phyloP scores from a whole-genome alignment of 768 basidiomycete species.

The Fistulinella prunicolor region DNA sequence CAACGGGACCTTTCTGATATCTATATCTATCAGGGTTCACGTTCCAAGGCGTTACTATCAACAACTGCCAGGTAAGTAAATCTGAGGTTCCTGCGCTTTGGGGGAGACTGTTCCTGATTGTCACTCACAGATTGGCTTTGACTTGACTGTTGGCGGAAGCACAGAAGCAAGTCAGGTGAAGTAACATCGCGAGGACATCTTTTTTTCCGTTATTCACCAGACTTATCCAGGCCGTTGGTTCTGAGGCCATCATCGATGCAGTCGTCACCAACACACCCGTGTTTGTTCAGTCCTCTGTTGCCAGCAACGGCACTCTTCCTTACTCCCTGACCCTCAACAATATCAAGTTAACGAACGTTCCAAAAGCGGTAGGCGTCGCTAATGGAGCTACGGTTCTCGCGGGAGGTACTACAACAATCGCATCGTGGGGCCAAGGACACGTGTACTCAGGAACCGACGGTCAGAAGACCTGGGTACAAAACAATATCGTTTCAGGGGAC shows the following conservation, averaged over 20 bases:
- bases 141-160: conserved; percentile 39
- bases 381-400: conserved; percentile 33
- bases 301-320: conserved; percentile 27
- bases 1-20: not conserved
- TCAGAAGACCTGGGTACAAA: conserved; percentile 47
- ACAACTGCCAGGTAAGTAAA: conserved; percentile 30
- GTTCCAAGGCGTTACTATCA: conserved; percentile 49
- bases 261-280: conserved; percentile 42
- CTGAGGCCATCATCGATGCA: conserved; percentile 46
- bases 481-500: conserved; percentile 38
- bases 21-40: conserved; percentile 40
- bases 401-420: conserved; percentile 35
- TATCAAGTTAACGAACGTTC: conserved; percentile 33
- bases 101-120: not conserved
- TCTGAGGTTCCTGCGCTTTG: not conserved
- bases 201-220: not conserved
- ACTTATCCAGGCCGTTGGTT: conserved; percentile 37
- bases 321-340: conserved; percentile 38
- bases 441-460: conserved; percentile 54
- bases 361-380: conserved; percentile 31
- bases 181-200: not conserved
- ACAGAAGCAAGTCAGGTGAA: conserved; percentile 32
- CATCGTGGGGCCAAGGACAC: conserved; percentile 75
- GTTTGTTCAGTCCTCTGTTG: conserved; percentile 39
- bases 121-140: conserved; percentile 41